Evolutionary conservation across 306 rosid genomes (phyloP), one percentile per base, ranked within the genome.

Genomic region (Gleditsia sinensis): DNA sequence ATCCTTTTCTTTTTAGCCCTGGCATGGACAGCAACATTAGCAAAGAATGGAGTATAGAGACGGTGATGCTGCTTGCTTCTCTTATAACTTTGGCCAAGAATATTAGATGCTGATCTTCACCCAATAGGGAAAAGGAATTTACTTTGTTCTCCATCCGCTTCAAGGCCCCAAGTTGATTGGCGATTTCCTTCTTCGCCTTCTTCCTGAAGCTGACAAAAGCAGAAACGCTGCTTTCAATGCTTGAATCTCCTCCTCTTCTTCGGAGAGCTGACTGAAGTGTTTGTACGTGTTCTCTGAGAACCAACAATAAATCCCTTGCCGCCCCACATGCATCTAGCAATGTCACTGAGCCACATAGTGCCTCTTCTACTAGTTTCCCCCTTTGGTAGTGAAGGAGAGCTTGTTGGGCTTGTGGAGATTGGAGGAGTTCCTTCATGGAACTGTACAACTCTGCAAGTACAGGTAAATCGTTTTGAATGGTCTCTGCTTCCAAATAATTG

Each of bases 121-220:
- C 80, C 46, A 75, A 17, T 4, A 62, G 48, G 43, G 48, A 53
- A 42, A 62, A 57, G 17, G 34, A 27, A 21, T 50, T 46, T 21
- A 58, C 68, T 16, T 58, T 76, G 59, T 32, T 83, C 48, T 86
- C 88, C 84, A 77, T 84, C 78, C 70, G 61, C 87, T 88, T 90
- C 85, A 90, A 4, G 9, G 74, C 82, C 13, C 66, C 12, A 9
- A 89, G 67, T 65, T 75, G 84, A 78, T 82, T 88, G 3, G 80
- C 71, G 3, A 87, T 75, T n/a, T 80, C 94, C 74, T 84, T 93
- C 83, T 80, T 93, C 9, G 81, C 87, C 34, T 82, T 87, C 74
- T 83, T 93, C 64, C 90, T 85, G 19, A 86, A 88, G 79, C 66
- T 49, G 19, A 83, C 61, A 68, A 83, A 87, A n/a, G 81, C 71